Evolutionary conservation across 176 grass and related monocot species (phyloP).

Genomic region (Stipa capillata): DNA sequence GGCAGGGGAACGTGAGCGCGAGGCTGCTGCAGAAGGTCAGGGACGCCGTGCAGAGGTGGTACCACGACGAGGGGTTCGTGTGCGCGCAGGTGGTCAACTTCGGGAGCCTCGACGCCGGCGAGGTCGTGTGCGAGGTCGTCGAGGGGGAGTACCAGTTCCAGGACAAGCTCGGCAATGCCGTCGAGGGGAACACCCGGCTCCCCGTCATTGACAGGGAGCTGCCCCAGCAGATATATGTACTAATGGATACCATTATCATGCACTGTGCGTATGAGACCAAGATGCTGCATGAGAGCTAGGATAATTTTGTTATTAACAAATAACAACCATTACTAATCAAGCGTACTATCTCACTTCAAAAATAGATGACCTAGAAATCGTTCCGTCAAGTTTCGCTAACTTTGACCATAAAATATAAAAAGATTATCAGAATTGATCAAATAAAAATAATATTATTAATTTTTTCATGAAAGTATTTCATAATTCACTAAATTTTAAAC

Average conservation of each 20-base stretch:
- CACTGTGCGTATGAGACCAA: not conserved
- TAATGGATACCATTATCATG: not conserved
- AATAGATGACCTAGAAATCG: no score
- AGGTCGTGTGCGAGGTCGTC: constrained; percentile 86
- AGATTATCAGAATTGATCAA: no score
- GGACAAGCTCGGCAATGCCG: constrained; percentile 84
- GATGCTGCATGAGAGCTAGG: not conserved
- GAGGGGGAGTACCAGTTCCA: constrained; percentile 88
- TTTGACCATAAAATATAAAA: no score
- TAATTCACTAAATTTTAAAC: no score
- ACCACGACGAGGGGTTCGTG: constrained; percentile 82
- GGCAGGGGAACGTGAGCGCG: constrained; percentile 67
- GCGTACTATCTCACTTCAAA: no score
- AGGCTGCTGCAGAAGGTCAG: constrained; percentile 88
- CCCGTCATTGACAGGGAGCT: constrained; percentile 66
- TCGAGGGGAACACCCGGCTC: constrained; percentile 73
- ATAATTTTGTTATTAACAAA: not conserved
- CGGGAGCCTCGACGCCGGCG: constrained; percentile 69
- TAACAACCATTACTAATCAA: no score
- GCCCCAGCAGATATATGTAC: constrained; percentile 51
- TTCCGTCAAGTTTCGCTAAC: no score
- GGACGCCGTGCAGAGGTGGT: constrained; percentile 84
- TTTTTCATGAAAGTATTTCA: no score
- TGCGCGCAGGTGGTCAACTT: constrained; percentile 90
- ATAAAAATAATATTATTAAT: no score